Evolutionary conservation across 768 basidiomycete species (phyloP).

Genomic region (Boletus rubroflammeus): DNA sequence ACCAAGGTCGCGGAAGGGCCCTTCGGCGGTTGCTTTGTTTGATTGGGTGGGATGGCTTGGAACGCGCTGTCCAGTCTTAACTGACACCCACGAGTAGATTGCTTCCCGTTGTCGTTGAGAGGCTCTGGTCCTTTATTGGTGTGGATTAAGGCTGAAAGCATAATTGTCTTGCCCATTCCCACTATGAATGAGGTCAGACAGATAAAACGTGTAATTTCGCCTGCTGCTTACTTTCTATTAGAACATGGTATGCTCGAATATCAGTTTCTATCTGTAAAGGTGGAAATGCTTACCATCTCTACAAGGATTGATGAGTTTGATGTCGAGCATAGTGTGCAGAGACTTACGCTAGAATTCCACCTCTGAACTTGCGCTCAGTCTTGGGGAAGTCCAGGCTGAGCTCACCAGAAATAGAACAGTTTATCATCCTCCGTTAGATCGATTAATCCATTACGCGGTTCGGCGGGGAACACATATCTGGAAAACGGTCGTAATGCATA

Average conservation of each 20-base stretch:
- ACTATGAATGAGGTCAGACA: constrained; percentile 41
- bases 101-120: constrained; percentile 26
- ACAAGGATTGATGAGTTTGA: constrained; percentile 7
- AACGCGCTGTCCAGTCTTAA: constrained; percentile 63
- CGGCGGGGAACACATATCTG: constrained; percentile 73
- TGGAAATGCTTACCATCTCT: constrained; percentile 34
- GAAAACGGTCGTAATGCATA: constrained; percentile 3
- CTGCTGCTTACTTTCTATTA: constrained; percentile 47
- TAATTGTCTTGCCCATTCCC: constrained; percentile 97
- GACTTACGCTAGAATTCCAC: constrained; percentile 88
- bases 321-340: neutral
- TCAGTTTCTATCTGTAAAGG: constrained; percentile 2
- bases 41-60: constrained; percentile 39
- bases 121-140: constrained; percentile 55
- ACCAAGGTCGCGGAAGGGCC: constrained; percentile 72
- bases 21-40: constrained; percentile 23
- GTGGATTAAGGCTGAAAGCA: constrained; percentile 88
- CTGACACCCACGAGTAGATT: constrained; percentile 46
- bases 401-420: constrained; percentile 87
- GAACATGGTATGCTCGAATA: neutral
- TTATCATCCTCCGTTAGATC: constrained; percentile 80
- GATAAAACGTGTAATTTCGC: neutral
- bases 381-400: constrained; percentile 81
- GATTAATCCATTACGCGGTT: constrained; percentile 56
- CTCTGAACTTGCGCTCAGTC: constrained; percentile 69